Conservation (phyloP, 495 filamentous ascomycete species). For the Penicillium pulvis region DNA sequence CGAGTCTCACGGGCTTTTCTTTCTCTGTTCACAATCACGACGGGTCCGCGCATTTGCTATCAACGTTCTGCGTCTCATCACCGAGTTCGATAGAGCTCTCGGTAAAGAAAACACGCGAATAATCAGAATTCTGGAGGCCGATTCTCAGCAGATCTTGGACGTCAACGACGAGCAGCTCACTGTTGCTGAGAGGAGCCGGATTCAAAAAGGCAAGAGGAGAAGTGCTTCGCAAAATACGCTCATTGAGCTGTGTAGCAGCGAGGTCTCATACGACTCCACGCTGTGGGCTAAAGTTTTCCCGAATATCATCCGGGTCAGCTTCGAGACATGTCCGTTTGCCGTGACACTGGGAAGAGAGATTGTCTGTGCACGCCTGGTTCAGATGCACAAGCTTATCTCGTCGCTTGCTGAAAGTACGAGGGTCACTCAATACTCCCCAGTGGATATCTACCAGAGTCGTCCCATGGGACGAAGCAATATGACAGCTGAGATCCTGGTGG, state of each 20-base stretch:
- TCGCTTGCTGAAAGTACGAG: conserved; percentile 74
- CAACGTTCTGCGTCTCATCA: conserved; percentile 86
- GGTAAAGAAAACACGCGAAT: conserved; percentile 78
- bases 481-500: conserved; percentile 83
- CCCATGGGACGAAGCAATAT: conserved; percentile 62
- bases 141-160: conserved; percentile 84
- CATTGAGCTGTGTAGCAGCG: conserved; percentile 93
- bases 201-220: conserved; percentile 87
- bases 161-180: conserved; percentile 92
- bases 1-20: conserved; percentile 97
- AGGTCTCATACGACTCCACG: conserved; percentile 90
- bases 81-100: conserved; percentile 89
- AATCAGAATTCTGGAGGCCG: conserved; percentile 89
- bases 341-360: conserved; percentile 88
- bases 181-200: conserved; percentile 85
- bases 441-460: conserved; percentile 52
- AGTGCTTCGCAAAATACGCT: conserved; percentile 82
- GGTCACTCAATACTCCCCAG: conserved; percentile 57
- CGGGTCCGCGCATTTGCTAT: conserved; percentile 88
- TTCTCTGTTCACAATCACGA: conserved; percentile 92
- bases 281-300: conserved; percentile 98
- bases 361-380: conserved; percentile 85
- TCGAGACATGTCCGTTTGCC: conserved; percentile 86
- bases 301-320: conserved; percentile 88
- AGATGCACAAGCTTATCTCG: conserved; percentile 85